Evolutionary conservation across 257 asterid species (phyloP).

Genomic region (Thymus quinquecostatus): DNA sequence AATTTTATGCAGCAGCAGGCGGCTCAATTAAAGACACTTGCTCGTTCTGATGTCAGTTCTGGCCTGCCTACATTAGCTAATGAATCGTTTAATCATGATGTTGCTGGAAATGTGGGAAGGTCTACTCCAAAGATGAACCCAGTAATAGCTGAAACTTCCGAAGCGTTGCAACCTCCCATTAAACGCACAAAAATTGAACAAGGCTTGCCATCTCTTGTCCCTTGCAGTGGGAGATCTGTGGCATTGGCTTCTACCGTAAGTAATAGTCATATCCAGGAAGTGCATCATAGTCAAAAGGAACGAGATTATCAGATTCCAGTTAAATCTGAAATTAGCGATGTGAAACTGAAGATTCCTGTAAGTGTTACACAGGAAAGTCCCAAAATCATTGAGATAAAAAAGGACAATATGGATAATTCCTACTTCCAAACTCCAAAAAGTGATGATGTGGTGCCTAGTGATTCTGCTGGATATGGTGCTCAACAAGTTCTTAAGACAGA

Average conservation of each 20-base stretch:
- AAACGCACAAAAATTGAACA: slow-evolving; percentile 82
- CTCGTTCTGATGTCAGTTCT: slow-evolving; percentile 51
- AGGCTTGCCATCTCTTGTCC: slow-evolving; percentile 43
- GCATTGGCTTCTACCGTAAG: slow-evolving; percentile 43
- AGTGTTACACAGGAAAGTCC: slow-evolving; percentile 48
- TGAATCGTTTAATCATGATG: slow-evolving; percentile 51
- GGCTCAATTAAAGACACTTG: slow-evolving; percentile 47
- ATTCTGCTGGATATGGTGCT: slow-evolving; percentile 44
- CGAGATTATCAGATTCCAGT: slow-evolving; percentile 39
- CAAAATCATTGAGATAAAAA: slow-evolving; percentile 41
- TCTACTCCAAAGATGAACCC: slow-evolving; percentile 42
- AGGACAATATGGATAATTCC: slow-evolving; percentile 50
- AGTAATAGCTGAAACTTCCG: slow-evolving; percentile 54
- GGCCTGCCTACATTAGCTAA: slow-evolving; percentile 47
- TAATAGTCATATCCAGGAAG: slow-evolving; percentile 47
- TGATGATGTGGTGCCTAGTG: slow-evolving; percentile 44
- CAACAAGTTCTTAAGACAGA: slow-evolving; percentile 59
- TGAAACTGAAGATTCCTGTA: slow-evolving; percentile 57
- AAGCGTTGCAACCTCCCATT: slow-evolving; percentile 65
- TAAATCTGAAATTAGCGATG: slow-evolving; percentile 58
- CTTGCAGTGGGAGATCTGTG: slow-evolving; percentile 48
- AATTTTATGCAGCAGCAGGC: slow-evolving; percentile 47
- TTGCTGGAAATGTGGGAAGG: slow-evolving; percentile 54
- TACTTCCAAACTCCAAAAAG: slow-evolving; percentile 49
- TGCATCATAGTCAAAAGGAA: slow-evolving; percentile 44